Evolutionary conservation across 2,329 filamentous ascomycete genomes (phyloP), one percentile per base, ranked within the genome.

Genomic region (Fusarium multiceps): DNA sequence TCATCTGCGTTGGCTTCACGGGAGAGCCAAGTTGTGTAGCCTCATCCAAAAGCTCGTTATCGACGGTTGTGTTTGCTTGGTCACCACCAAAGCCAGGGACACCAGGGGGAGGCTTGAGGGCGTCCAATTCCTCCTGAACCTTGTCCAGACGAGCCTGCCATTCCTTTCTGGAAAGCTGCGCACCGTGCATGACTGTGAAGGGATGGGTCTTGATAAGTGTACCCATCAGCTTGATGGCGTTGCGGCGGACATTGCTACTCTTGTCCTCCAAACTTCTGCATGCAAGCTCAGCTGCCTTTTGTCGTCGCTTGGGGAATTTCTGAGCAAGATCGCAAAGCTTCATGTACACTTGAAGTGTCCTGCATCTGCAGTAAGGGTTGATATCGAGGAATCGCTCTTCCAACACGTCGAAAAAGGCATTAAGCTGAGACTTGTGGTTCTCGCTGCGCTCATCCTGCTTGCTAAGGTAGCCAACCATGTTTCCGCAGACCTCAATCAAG

Each of bases 331-430:
- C 94, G 75, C 94, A 98, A 14, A 99, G 87, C 77, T 90, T 95
- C 81, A 93, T 88, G 76, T 96, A 98, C 6, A 98, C 96, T 77
- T 99, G 96, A 64, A 99, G 93, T 4, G 93, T 90, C 73, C 95
- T 88, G 80, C 92, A 97, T 75, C 96, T 89, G 78, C 94, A 98
- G 81, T 98, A 99, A 1, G 96, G 97, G 79, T 98, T 99, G 76
- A 97, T 89, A 75, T 99, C 96, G 51, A 98, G 86, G 80, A 99
- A 99, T 14, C 96, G 90, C 81, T 98, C 95, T 78, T 99, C 94
- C 4, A 99, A 84, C 0, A 98, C 94, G 75, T 98, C 95, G 75
- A 98, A 98, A 78, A 98, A 99, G 21, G 94, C 94, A 72, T 97
- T 96, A 65, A 99, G 92, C 78, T 99, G 96, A 0, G 92, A 93